Percentiles rank a stretch among this genome's conserved stretches.
phyloP scores from a whole-genome alignment of 352 stramenopile species.

The Phytophthora lateralis region DNA sequence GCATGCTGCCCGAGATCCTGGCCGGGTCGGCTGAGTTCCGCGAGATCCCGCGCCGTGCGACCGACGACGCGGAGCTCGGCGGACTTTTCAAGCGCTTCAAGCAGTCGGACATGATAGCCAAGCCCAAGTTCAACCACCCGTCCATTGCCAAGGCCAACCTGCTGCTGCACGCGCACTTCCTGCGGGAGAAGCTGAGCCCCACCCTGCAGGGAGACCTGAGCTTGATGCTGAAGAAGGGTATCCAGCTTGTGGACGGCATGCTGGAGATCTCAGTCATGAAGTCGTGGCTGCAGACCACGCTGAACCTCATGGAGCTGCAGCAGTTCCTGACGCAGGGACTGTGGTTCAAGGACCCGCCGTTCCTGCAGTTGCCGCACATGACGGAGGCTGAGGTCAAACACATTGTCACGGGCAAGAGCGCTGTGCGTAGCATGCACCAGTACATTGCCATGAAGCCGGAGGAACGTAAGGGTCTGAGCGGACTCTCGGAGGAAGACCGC shows the following conservation, averaged over 20 bases:
- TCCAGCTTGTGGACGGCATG: slow-evolving; percentile 98
- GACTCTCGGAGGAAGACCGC: slow-evolving; percentile 92
- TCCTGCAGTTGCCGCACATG: slow-evolving; percentile 92
- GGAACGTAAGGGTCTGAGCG: slow-evolving; percentile 93
- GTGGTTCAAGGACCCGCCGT: slow-evolving; percentile 92
- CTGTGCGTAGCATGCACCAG: slow-evolving; percentile 92
- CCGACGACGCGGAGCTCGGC: slow-evolving; percentile 70
- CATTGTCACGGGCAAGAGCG: slow-evolving; percentile 92
- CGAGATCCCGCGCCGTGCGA: slow-evolving; percentile 68
- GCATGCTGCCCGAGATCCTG: slow-evolving; percentile 95
- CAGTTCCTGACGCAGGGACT: slow-evolving; percentile 97
- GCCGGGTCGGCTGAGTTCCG: slow-evolving; percentile 92
- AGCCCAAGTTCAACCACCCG: slow-evolving; percentile 87
- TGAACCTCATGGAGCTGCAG: slow-evolving; percentile 97
- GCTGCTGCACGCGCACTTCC: slow-evolving; percentile 96
- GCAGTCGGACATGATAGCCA: slow-evolving; percentile 77
- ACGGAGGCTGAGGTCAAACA: slow-evolving; percentile 92
- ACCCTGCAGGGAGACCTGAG: slow-evolving; percentile 90
- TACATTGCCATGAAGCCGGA: slow-evolving; percentile 93
- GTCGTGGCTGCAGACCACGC: slow-evolving; percentile 93
- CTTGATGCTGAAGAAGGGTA: slow-evolving; percentile 95
- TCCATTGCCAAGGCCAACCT: slow-evolving; percentile 86
- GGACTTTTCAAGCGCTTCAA: slow-evolving; percentile 82
- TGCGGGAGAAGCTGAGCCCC: slow-evolving; percentile 84
- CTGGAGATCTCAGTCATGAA: slow-evolving; percentile 97